Percentiles rank a stretch among this genome's conserved stretches.
These are phyloP conservation scores for Ophiosphaerella narmari DNA, from an alignment of 2,329 filamentous ascomycete genomes.

Conservation along the genomic window DNA sequence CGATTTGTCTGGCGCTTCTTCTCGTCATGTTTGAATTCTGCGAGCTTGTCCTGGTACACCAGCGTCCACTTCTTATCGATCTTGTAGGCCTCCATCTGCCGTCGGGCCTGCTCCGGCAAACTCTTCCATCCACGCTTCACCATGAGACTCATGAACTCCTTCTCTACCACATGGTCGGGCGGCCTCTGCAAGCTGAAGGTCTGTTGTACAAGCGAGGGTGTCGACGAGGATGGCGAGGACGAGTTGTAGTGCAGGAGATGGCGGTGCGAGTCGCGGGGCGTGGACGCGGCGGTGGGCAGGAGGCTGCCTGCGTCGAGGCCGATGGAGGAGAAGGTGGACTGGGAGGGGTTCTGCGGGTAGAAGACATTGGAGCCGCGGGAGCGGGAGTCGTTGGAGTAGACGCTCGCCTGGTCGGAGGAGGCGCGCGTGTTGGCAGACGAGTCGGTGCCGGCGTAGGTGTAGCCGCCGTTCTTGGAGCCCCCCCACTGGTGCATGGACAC, in stretches of 20 bases:
- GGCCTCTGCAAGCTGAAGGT: slow-evolving; percentile 72
- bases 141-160: slow-evolving; percentile 93
- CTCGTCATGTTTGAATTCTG: slow-evolving; percentile 92
- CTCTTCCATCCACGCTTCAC: slow-evolving; percentile 98
- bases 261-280: slow-evolving; percentile 50
- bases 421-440: slow-evolving; percentile 58
- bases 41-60: slow-evolving; percentile 90
- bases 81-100: slow-evolving; percentile 96
- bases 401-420: slow-evolving; percentile 68
- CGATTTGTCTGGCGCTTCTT: slow-evolving; percentile 79
- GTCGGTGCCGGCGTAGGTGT: slow-evolving; percentile 36
- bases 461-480: slow-evolving; percentile 31
- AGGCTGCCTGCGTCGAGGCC: slow-evolving; percentile 47
- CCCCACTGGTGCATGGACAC: slow-evolving; percentile 82
- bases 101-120: slow-evolving; percentile 87
- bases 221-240: slow-evolving; percentile 54
- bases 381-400: slow-evolving; percentile 66
- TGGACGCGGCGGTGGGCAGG: slow-evolving; percentile 42
- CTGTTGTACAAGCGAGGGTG: slow-evolving; percentile 56
- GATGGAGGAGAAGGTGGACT: slow-evolving; percentile 56
- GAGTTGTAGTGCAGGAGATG: slow-evolving; percentile 49
- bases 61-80: slow-evolving; percentile 97
- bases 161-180: slow-evolving; percentile 79
- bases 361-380: slow-evolving; percentile 57
- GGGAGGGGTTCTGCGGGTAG: slow-evolving; percentile 62